Evolutionary conservation across 257 asterid species (phyloP), one percentile per base, ranked within the genome.

Genomic region (Solanum paucissectum): DNA sequence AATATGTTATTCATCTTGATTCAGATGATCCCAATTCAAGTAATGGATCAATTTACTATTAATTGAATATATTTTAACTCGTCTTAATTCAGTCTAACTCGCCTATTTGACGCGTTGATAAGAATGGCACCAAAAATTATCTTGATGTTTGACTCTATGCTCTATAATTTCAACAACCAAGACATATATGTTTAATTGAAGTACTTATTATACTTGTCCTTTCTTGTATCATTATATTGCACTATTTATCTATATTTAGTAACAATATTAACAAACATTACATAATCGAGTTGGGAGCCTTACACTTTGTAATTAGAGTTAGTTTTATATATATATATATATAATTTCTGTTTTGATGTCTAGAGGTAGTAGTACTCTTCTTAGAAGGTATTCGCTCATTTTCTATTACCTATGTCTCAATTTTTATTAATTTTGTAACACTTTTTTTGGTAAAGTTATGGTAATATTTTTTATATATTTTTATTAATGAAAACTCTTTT

Each of bases 21-120:
- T 25, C 4, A 25, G 20, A 1, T 2, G 2, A 32, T 71, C 25
- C 9, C 76, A 32, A 69, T 32, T 4, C 1, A 69, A 29, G 6
- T 69, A 69, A 71, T 16, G 10, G 9, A 71, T 13, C 10, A 37
- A 7, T 14, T 3, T 3, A 4, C 16, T 8, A 71, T 71, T 71
- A 71, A 16, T 16, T 32, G 1, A 33, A 69, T 69, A 6, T 12
- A 69, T 69, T 69, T 68, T 69, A 7, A 69, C 1, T 3, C 6
- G 5, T 69, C 1, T 69, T 29, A 33, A 33, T 71, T 71, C 13
- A 71, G 1, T 7, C 25, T 18, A 33, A 16, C n/a, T 9, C 16
- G 3, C 3, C 4, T 34, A 34, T 72, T 72, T 72, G 3, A 14
- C 5, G 10, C 1, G 0, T 9, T 0, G 0, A 3, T 12, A 14